These are phyloP conservation scores for Ceratobasidium sp. DNA, from an alignment of 1,284 basidiomycete genomes.

Conservation along the genomic window DNA sequence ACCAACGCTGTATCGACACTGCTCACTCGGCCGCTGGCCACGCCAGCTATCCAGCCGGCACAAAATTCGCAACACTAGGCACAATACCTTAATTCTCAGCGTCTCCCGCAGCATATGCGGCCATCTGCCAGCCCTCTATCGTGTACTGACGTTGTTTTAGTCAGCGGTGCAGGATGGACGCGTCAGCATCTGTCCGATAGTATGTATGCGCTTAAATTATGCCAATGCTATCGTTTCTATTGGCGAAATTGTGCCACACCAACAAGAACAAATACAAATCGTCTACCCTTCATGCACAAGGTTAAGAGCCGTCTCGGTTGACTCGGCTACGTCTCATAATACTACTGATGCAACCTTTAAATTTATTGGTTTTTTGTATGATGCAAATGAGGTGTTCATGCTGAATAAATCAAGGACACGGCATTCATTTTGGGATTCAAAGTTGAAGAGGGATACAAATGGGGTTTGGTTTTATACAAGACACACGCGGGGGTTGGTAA, in stretches of 20 bases:
- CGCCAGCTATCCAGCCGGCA: neutral
- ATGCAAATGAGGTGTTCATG: too few species aligned
- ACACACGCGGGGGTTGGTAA: neutral
- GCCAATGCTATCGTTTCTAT: too few species aligned
- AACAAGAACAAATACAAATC: too few species aligned
- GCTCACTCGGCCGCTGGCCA: too few species aligned
- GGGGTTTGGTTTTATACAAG: neutral
- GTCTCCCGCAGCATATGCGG: neutral
- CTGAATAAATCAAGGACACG: neutral
- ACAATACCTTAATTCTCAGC: neutral
- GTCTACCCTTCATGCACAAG: too few species aligned
- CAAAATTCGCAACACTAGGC: neutral
- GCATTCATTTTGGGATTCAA: neutral
- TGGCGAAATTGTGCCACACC: too few species aligned
- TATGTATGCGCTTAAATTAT: neutral
- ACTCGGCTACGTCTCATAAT: too few species aligned
- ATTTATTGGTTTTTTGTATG: too few species aligned
- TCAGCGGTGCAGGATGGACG: neutral
- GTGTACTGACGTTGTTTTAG: neutral
- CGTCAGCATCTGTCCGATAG: neutral
- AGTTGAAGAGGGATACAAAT: neutral
- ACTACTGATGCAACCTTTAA: too few species aligned
- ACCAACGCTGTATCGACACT: too few species aligned
- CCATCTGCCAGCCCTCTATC: neutral
- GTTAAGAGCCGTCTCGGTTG: too few species aligned